A percentile compares a stretch with the other conserved stretches of the same genome.
Evolutionary conservation across 441 rosid genomes (phyloP).

Genomic region (Breynia disticha): DNA sequence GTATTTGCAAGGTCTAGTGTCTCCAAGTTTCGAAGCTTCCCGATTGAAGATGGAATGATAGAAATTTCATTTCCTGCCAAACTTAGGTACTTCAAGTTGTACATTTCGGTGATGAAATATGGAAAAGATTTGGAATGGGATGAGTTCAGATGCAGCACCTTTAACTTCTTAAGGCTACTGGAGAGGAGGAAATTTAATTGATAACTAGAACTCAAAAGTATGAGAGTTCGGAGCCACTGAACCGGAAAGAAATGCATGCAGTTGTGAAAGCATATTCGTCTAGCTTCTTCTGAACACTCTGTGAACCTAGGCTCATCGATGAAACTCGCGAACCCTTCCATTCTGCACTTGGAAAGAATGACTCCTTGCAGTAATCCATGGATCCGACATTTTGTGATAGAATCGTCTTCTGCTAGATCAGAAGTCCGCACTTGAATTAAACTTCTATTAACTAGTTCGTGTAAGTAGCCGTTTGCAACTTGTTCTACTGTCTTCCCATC

Average conservation of each 20-base stretch:
- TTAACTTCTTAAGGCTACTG: not conserved
- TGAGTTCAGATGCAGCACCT: slow-evolving; percentile 6
- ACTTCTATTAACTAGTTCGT: slow-evolving; percentile 10
- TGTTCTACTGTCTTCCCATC: slow-evolving; percentile 16
- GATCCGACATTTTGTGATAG: slow-evolving; percentile 13
- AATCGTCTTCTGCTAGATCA: slow-evolving; percentile 6
- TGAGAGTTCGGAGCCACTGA: slow-evolving; percentile 19
- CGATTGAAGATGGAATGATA: slow-evolving; percentile 6
- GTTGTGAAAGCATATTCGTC: slow-evolving; percentile 12
- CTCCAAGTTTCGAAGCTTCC: slow-evolving; percentile 15
- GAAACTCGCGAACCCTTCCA: slow-evolving; percentile 9
- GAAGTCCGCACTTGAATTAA: slow-evolving; percentile 16
- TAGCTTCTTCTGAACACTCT: slow-evolving; percentile 9
- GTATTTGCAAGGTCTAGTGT: slow-evolving; percentile 16
- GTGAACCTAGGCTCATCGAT: not conserved
- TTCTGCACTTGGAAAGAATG: slow-evolving; percentile 11
- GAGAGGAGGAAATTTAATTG: not conserved
- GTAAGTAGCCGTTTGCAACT: slow-evolving; percentile 11
- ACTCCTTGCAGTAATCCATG: slow-evolving; percentile 18
- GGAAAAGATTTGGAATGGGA: slow-evolving; percentile 8
- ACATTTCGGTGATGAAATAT: slow-evolving; percentile 1
- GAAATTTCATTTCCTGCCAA: slow-evolving; percentile 6
- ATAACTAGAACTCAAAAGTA: slow-evolving; percentile 7
- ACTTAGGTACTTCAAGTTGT: slow-evolving; percentile 14
- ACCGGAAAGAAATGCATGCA: slow-evolving; percentile 3